Evolutionary conservation across 2,329 filamentous ascomycete species (phyloP).

Genomic region (Apiospora marii): DNA sequence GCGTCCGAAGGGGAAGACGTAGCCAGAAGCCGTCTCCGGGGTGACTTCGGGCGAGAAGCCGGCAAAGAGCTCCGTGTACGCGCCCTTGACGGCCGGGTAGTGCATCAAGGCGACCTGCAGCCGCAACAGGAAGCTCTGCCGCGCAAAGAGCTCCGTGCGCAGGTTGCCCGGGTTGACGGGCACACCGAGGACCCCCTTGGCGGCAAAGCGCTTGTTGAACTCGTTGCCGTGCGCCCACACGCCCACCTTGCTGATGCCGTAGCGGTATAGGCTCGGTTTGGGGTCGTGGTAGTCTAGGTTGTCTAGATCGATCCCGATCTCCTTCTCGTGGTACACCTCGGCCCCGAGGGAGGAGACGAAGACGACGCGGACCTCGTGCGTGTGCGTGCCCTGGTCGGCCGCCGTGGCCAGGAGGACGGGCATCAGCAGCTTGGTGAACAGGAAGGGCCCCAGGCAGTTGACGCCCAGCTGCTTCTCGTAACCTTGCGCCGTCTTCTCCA

Average conservation of each 20-base stretch:
- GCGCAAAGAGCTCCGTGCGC: slow-evolving; percentile 37
- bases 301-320: not conserved
- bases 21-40: slow-evolving; percentile 41
- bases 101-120: slow-evolving; percentile 23
- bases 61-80: slow-evolving; percentile 52
- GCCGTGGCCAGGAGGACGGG: slow-evolving; percentile 37
- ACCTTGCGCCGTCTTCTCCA: slow-evolving; percentile 33
- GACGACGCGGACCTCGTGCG: slow-evolving; percentile 39
- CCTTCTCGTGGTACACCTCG: slow-evolving; percentile 26
- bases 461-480: slow-evolving; percentile 40
- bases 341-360: slow-evolving; percentile 41
- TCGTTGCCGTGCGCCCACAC: slow-evolving; percentile 41
- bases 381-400: slow-evolving; percentile 26
- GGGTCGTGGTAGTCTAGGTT: slow-evolving; percentile 31
- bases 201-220: slow-evolving; percentile 34
- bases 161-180: slow-evolving; percentile 41
- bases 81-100: slow-evolving; percentile 41
- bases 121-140: slow-evolving; percentile 30
- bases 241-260: slow-evolving; percentile 41
- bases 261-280: slow-evolving; percentile 34
- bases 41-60: slow-evolving; percentile 47
- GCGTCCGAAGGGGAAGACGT: slow-evolving; percentile 27
- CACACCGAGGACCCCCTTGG: slow-evolving; percentile 36
- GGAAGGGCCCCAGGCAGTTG: slow-evolving; percentile 40
- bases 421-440: slow-evolving; percentile 41